phyloP scores from a whole-genome alignment of 2,329 filamentous ascomycete genomes.

The Fusarium coffeatum region DNA sequence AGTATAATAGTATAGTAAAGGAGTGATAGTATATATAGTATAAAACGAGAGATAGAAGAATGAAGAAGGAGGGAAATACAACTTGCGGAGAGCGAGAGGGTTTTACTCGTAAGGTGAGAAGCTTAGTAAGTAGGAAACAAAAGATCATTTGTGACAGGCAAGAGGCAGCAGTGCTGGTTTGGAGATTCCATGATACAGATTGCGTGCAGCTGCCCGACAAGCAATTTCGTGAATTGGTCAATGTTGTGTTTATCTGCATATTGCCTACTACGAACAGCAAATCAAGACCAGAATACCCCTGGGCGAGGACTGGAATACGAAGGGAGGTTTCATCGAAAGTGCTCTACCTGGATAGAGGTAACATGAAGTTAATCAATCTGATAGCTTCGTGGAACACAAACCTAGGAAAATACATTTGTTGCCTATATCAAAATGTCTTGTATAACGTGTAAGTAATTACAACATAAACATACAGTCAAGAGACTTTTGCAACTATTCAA shows the following conservation, averaged over 20 bases:
- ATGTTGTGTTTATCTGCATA: background rate
- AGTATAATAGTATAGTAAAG: too few relatives aligned
- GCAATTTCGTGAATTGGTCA: background rate
- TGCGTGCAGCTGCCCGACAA: too few relatives aligned
- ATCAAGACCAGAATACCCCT: background rate
- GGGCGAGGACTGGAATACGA: background rate
- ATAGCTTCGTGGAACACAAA: background rate
- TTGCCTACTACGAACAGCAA: background rate
- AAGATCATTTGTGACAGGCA: background rate
- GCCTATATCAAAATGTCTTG: background rate
- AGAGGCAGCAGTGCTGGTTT: background rate
- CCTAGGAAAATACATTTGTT: accelerated
- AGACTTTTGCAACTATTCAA: conserved; percentile 30
- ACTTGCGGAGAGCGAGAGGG: background rate
- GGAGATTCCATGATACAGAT: too few relatives aligned
- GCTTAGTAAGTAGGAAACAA: background rate
- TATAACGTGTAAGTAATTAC: conserved; percentile 32
- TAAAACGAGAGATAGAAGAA: background rate
- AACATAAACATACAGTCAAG: conserved; percentile 32
- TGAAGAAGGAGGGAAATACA: background rate
- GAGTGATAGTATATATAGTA: background rate
- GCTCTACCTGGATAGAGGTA: too few relatives aligned
- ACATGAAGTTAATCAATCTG: background rate
- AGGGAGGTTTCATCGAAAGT: too few relatives aligned
- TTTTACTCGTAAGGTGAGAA: background rate